Evolutionary conservation across 2,329 filamentous ascomycete species (phyloP).

Genomic region (Aureobasidium sp.): DNA sequence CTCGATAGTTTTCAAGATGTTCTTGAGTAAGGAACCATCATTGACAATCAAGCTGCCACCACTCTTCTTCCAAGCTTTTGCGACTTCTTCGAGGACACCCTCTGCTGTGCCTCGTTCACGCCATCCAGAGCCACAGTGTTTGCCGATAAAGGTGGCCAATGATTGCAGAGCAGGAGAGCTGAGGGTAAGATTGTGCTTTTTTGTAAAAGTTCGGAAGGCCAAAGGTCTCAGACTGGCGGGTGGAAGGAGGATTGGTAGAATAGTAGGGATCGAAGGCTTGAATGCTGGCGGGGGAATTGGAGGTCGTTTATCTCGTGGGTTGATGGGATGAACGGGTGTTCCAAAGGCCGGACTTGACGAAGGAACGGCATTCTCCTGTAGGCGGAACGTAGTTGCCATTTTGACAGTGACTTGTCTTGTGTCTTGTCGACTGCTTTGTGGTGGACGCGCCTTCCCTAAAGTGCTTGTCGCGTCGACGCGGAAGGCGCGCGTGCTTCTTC

Average conservation of each 20-base stretch:
- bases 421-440: background rate
- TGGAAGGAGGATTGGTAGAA: conserved; percentile 83
- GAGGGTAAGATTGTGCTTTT: conserved; percentile 91
- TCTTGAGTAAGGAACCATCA: conserved; percentile 61
- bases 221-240: conserved; percentile 79
- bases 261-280: conserved; percentile 51
- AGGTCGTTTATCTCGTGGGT: conserved; percentile 28
- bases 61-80: conserved; percentile 82
- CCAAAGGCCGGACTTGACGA: conserved; percentile 88
- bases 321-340: conserved; percentile 73
- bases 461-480: background rate
- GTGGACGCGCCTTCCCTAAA: conserved; percentile 2
- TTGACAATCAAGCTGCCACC: conserved; percentile 89
- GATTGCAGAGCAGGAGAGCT: conserved; percentile 78
- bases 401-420: conserved; percentile 2
- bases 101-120: conserved; percentile 90
- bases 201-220: conserved; percentile 92
- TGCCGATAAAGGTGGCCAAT: conserved; percentile 81
- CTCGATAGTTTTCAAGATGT: conserved; percentile 76
- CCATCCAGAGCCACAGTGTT: conserved; percentile 93
- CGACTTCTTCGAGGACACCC: conserved; percentile 82
- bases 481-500: conserved; percentile 1
- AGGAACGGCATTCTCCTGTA: conserved; percentile 48
- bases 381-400: conserved; percentile 21
- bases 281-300: conserved; percentile 35